Conservation (phyloP, 2,329 filamentous ascomycete genomes). For the Pestalotiopsis fici region DNA sequence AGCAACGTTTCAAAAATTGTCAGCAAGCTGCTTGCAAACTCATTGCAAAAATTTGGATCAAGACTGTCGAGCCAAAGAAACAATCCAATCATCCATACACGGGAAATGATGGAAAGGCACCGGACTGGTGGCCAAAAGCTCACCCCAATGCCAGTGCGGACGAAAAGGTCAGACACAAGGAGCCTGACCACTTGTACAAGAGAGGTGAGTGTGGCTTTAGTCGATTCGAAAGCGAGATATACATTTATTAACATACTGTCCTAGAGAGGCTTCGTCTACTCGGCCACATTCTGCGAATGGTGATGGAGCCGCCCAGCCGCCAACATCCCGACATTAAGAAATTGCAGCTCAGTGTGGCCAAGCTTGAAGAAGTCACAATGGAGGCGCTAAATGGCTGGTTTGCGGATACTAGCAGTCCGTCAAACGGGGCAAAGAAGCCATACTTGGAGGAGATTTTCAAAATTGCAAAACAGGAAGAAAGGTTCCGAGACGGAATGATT, state of each 20-base stretch:
- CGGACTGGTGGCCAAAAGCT: conserved; percentile 66
- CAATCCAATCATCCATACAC: conserved; percentile 76
- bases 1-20: conserved; percentile 62
- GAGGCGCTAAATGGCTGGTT: conserved; percentile 62
- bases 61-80: conserved; percentile 75
- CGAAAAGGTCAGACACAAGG: conserved; percentile 65
- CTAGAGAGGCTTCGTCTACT: conserved; percentile 61
- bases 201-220: conserved; percentile 47
- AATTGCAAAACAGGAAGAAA: conserved; percentile 58
- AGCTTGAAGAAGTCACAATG: conserved; percentile 58
- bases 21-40: conserved; percentile 74
- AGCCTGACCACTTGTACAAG: conserved; percentile 74
- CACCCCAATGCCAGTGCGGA: conserved; percentile 50
- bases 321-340: conserved; percentile 56
- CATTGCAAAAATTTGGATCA: conserved; percentile 76
- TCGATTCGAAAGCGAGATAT: not conserved
- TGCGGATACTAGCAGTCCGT: conserved; percentile 52
- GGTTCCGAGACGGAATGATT: conserved; percentile 56
- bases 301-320: conserved; percentile 49
- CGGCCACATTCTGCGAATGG: conserved; percentile 60
- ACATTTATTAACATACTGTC: conserved; percentile 8
- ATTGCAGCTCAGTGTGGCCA: conserved; percentile 52
- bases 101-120: conserved; percentile 60
- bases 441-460: conserved; percentile 64
- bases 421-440: conserved; percentile 55